phyloP scores from a whole-genome alignment of 2,329 filamentous ascomycete genomes.

The Cordyceps tenuipes region DNA sequence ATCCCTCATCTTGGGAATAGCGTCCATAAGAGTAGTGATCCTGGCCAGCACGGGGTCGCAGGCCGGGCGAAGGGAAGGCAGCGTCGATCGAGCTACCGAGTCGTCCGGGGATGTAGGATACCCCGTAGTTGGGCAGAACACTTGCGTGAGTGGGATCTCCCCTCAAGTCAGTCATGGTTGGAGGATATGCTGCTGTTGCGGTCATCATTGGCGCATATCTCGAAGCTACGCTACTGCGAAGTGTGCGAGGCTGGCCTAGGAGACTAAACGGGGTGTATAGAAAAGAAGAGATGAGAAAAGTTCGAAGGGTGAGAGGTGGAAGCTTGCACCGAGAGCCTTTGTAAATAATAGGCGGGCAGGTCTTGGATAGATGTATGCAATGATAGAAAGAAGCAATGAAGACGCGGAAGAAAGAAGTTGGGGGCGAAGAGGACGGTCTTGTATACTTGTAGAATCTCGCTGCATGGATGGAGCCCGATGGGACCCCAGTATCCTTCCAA shows the following conservation, averaged over 20 bases:
- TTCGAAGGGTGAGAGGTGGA: not conserved
- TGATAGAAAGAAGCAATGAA: slow-evolving; percentile 2
- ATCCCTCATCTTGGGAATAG: slow-evolving; percentile 46
- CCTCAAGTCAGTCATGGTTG: slow-evolving; percentile 57
- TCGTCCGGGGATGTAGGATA: slow-evolving; percentile 45
- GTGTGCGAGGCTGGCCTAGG: not conserved
- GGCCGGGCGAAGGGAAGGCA: slow-evolving; percentile 35
- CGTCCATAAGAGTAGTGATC: slow-evolving; percentile 44
- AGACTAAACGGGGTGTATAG: not conserved
- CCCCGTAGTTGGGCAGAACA: slow-evolving; percentile 51
- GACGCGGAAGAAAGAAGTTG: slow-evolving; percentile 8
- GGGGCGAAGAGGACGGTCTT: slow-evolving; percentile 12
- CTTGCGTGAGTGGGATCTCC: slow-evolving; percentile 48
- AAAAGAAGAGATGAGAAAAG: not conserved
- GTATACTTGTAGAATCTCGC: slow-evolving; percentile 14
- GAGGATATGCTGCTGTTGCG: slow-evolving; percentile 51
- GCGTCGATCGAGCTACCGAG: slow-evolving; percentile 44
- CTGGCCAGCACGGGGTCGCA: slow-evolving; percentile 41
- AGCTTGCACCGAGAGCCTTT: not conserved
- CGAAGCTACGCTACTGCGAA: slow-evolving; percentile 10
- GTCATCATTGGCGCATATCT: slow-evolving; percentile 53
- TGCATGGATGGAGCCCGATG: slow-evolving; percentile 13
- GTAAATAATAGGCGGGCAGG: not conserved
- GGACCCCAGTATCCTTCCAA: slow-evolving; percentile 3
- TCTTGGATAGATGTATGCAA: not conserved